phyloP scores from a whole-genome alignment of 73 alveolate species.

The Tetrahymena elliotti region DNA sequence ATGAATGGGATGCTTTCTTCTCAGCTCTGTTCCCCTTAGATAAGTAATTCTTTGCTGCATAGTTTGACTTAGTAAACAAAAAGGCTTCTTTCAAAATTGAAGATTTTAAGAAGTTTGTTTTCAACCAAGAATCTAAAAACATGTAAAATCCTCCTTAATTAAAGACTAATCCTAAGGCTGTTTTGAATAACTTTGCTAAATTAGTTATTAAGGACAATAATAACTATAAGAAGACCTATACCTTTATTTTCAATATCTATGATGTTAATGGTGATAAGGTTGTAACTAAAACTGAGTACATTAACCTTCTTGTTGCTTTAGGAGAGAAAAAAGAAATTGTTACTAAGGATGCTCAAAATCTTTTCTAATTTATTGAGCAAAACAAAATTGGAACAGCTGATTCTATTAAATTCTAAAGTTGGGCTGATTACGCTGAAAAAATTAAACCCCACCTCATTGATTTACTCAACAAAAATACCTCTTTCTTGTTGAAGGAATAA shows the following conservation, averaged over 20 bases:
- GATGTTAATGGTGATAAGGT: not conserved
- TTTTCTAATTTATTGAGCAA: not conserved
- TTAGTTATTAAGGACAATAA: not conserved
- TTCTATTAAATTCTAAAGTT: not conserved
- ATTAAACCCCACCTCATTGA: not conserved
- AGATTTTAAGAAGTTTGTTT: not conserved
- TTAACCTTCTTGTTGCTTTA: not conserved
- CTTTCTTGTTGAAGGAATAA: not conserved
- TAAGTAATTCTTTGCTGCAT: not conserved
- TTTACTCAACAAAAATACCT: not conserved
- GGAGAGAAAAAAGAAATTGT: not conserved
- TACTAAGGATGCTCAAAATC: not conserved
- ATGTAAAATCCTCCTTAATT: not conserved
- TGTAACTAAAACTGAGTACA: not conserved
- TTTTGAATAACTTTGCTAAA: not conserved
- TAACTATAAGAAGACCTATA: not conserved
- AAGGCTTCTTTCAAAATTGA: not conserved
- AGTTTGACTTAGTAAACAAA: not conserved
- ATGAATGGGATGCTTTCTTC: not conserved
- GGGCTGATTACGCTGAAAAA: not conserved
- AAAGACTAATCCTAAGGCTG: not conserved
- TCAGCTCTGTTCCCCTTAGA: not conserved
- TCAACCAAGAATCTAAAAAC: not conserved
- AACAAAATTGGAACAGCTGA: not conserved
- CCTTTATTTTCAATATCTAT: not conserved